Conservation (phyloP, 2,329 filamentous ascomycete species). For the Sporothrix curviconia region DNA sequence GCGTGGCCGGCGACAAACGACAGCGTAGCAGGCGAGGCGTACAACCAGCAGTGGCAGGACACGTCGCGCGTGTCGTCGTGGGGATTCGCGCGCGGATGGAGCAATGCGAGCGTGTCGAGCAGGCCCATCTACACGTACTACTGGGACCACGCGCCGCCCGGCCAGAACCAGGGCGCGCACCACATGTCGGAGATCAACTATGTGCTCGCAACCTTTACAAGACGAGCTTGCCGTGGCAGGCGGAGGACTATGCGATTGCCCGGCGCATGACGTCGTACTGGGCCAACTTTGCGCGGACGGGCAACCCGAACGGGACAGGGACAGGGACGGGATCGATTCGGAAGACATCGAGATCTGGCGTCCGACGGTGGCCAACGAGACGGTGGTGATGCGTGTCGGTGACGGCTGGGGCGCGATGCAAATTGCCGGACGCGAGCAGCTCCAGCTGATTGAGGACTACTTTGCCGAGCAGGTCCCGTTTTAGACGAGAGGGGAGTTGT, state of each 20-base stretch:
- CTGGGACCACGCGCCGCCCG: not conserved
- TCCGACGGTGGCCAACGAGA: not conserved
- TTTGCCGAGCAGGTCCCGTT: not conserved
- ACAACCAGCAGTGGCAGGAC: not conserved
- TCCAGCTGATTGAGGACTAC: not conserved
- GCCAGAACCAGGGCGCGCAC: not conserved
- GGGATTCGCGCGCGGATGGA: not conserved
- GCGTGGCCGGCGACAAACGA: not conserved
- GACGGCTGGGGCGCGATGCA: not conserved
- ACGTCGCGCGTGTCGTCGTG: not conserved
- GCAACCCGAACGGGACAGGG: too few species aligned
- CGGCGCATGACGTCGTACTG: not conserved
- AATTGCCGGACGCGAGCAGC: not conserved
- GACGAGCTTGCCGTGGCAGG: not conserved
- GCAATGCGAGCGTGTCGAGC: not conserved
- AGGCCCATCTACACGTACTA: not conserved
- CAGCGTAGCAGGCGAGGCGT: not conserved
- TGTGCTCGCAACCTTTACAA: not conserved
- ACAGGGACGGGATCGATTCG: not conserved
- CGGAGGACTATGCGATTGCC: not conserved
- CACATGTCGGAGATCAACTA: slow-evolving; percentile 1
- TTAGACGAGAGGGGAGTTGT: too few species aligned
- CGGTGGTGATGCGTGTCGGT: not conserved
- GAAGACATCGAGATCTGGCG: not conserved
- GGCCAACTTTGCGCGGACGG: not conserved